These are phyloP conservation scores for Kalanchoe fedtschenkoi DNA, from an alignment of 164 flowering plant genomes.

Conservation along the genomic window DNA sequence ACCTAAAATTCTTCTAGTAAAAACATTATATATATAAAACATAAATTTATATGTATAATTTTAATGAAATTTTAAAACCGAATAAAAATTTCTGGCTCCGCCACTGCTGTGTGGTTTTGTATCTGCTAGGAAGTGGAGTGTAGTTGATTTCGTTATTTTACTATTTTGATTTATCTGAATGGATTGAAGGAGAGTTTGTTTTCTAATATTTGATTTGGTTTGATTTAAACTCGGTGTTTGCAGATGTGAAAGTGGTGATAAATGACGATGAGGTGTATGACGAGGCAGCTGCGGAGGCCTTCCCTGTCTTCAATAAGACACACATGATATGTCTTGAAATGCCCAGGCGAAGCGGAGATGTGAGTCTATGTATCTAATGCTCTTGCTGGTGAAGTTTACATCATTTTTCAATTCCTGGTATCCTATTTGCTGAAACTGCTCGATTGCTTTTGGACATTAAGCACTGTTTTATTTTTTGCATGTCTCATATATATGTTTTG, in stretches of 20 bases:
- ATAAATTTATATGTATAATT: no score
- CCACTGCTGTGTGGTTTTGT: no score
- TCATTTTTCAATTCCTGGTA: background rate
- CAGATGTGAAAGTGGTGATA: constrained; percentile 3
- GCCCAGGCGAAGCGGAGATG: constrained; percentile 76
- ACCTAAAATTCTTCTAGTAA: no score
- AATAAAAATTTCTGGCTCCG: no score
- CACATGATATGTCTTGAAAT: constrained; percentile 70
- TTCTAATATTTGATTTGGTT: background rate
- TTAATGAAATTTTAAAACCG: no score
- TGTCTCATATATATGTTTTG: no score
- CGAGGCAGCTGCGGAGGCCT: constrained; percentile 69
- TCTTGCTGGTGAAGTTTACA: background rate
- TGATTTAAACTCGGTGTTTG: background rate
- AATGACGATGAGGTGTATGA: constrained; percentile 51
- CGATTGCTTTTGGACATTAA: no score
- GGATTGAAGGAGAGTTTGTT: background rate
- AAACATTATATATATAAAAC: no score
- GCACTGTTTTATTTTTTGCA: no score
- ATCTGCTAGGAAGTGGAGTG: no score
- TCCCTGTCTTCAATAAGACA: constrained; percentile 73
- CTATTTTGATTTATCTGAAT: no score
- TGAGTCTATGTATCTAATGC: constrained; percentile 17
- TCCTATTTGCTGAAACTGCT: background rate
- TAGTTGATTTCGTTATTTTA: no score